Evolutionary conservation across 139 green algal species (phyloP), one percentile per base, ranked within the genome.

Genomic region (Chlamydomonas sp.): DNA sequence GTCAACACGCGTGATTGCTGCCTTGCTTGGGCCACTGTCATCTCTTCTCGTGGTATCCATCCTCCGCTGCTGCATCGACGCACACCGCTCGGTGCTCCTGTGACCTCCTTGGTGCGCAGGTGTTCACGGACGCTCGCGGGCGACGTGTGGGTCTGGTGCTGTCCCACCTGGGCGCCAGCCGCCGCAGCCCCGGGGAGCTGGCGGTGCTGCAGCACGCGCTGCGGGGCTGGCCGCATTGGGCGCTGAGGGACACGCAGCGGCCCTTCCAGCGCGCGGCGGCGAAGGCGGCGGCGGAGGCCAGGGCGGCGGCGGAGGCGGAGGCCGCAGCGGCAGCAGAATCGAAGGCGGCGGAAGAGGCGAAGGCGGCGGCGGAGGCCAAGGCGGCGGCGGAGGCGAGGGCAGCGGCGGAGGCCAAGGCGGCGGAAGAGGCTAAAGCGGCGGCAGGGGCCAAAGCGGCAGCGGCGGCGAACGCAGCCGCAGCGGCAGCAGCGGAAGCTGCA

Each of bases 101-200:
- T 7, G 1, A 12, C 58, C 3, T 64, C 57, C 9, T 8, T 3
- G 1, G 1, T 58, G 15, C n/a, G 18, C 83, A 87, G 83, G 83
- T 87, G 9, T 87, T 67, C 83, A 87, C 83, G 0, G 83, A 87
- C 62, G 16, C 31, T 16, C n/a, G 31, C n/a, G 83, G 83, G 16
- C 72, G 83, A 14, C 61, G 72, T 1, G 83, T 87, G 73, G 83
- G 83, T 4, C 7, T 87, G 31, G 59, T 2, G 15, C 83, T 87
- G 7, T 62, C 83, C 0, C 72, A 80, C 73, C 73, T 87, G 5
- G 83, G 83, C 10, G 72, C 83, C 60, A 87, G 83, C 62, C 83
- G 83, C 20, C 83, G 83, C 0, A 14, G 73, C 4, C 83, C 83
- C 2, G 83, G 83, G 1, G 83, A 87, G 83, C 20, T 81, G 10